These are phyloP conservation scores for Ceratocystis colombiana DNA, from an alignment of 2,329 filamentous ascomycete genomes.

Conservation along the genomic window DNA sequence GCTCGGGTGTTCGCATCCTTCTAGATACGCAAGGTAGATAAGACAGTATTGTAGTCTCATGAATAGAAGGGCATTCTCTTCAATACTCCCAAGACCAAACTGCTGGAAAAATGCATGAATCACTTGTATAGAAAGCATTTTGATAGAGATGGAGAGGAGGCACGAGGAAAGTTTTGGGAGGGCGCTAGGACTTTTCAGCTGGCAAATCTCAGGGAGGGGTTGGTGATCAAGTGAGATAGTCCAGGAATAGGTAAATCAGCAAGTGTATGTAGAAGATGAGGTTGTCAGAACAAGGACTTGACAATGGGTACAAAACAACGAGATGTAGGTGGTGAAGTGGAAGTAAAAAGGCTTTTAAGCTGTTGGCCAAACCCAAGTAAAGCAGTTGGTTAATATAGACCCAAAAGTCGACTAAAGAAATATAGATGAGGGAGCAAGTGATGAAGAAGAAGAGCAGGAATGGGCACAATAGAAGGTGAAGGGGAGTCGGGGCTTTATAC, in stretches of 20 bases:
- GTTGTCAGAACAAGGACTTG: not conserved
- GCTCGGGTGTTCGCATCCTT: not conserved
- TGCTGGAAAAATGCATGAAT: not conserved
- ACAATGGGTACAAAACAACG: not conserved
- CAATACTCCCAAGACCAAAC: not conserved
- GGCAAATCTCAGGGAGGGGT: too few relatives aligned
- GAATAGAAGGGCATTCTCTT: not conserved
- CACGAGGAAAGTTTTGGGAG: not conserved
- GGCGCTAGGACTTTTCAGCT: too few relatives aligned
- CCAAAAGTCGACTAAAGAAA: not conserved
- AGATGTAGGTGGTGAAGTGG: not conserved
- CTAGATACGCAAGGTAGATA: not conserved
- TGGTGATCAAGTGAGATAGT: too few relatives aligned
- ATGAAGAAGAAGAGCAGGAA: conserved; percentile 4
- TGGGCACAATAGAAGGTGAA: not conserved
- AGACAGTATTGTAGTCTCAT: not conserved
- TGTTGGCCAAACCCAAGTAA: not conserved
- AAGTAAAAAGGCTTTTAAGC: not conserved
- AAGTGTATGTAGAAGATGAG: not conserved
- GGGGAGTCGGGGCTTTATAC: not conserved
- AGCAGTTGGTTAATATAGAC: not conserved
- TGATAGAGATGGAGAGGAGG: not conserved
- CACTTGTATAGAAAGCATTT: not conserved
- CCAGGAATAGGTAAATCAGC: too few relatives aligned
- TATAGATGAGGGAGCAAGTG: not conserved